These are phyloP conservation scores for Roridomyces roridus DNA, from an alignment of 768 basidiomycete species.

Conservation along the genomic window DNA sequence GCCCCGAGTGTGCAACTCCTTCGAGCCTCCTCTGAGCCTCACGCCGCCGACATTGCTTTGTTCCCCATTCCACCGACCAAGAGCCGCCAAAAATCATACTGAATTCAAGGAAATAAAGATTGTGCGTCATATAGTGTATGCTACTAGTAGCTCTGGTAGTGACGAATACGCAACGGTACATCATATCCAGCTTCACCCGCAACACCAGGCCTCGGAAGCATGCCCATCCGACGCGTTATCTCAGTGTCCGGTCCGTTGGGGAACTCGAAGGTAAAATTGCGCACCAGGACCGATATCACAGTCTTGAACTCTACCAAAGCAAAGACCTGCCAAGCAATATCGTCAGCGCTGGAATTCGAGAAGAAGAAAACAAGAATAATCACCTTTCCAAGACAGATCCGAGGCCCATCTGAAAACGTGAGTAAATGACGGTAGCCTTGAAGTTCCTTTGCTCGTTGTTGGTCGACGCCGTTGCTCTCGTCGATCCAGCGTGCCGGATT, in stretches of 20 bases:
- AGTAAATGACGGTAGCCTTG: constrained; percentile 42
- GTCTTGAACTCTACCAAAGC: constrained; percentile 45
- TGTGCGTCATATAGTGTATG: too few relatives aligned
- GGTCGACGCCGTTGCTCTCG: background rate
- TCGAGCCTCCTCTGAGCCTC: too few relatives aligned
- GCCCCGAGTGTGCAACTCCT: too few relatives aligned
- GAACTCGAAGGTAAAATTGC: constrained; percentile 47
- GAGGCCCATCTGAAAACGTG: constrained; percentile 41
- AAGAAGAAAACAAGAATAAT: background rate
- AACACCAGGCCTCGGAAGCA: too few relatives aligned
- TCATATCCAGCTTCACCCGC: too few relatives aligned
- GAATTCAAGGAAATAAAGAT: too few relatives aligned
- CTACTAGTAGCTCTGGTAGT: too few relatives aligned
- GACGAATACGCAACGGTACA: too few relatives aligned
- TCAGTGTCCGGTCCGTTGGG: constrained; percentile 40
- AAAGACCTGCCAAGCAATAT: constrained; percentile 22
- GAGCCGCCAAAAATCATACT: too few relatives aligned
- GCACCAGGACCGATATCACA: constrained; percentile 48
- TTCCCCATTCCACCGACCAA: too few relatives aligned
- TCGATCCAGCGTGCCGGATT: constrained; percentile 46
- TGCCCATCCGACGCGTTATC: constrained; percentile 17
- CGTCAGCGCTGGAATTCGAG: background rate
- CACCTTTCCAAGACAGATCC: constrained; percentile 41
- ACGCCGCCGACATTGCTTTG: too few relatives aligned
- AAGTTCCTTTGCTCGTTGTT: constrained; percentile 31